Percentiles rank a stretch among this genome's conserved stretches.
Conservation (phyloP, 148 eudicot species). For the Nepenthes mirabilis region DNA sequence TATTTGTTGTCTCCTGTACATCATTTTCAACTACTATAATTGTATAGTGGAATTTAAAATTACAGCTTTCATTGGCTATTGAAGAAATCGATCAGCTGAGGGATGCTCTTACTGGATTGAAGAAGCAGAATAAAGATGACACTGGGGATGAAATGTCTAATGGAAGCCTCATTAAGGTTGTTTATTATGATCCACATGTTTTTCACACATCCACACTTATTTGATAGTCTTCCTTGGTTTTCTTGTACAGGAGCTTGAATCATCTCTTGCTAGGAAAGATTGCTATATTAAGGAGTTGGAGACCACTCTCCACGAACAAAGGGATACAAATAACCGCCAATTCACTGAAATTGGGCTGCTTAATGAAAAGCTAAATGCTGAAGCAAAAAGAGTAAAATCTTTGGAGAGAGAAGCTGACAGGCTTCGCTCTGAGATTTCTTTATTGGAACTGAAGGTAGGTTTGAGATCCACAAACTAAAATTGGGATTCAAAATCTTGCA, state of each 20-base stretch:
- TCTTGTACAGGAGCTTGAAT: constrained; percentile 55
- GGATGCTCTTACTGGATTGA: constrained; percentile 32
- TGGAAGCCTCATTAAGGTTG: constrained; percentile 54
- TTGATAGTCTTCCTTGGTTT: constrained; percentile 12
- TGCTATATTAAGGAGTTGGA: constrained; percentile 58
- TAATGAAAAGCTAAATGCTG: constrained; percentile 64
- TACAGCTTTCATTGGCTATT: constrained; percentile 56
- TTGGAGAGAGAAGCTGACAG: constrained; percentile 86
- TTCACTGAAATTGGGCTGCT: constrained; percentile 62
- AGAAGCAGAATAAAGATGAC: constrained; percentile 31
- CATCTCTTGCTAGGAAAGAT: constrained; percentile 57
- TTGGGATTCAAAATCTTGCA: too few relatives aligned
- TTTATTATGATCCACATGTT: constrained; percentile 3
- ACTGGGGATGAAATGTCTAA: constrained; percentile 31
- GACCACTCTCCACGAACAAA: constrained; percentile 40
- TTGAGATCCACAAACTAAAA: neutral
- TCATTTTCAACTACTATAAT: neutral
- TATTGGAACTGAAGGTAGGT: constrained; percentile 89
- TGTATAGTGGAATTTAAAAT: neutral
- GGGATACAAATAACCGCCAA: constrained; percentile 48
- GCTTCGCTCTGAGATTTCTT: constrained; percentile 75
- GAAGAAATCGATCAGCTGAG: constrained; percentile 70
- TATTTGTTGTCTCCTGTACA: too few relatives aligned
- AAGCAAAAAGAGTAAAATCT: constrained; percentile 69
- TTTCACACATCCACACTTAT: neutral